These are phyloP conservation scores for Neopestalotiopsis sp. DNA, from an alignment of 2,329 filamentous ascomycete species.

Conservation along the genomic window DNA sequence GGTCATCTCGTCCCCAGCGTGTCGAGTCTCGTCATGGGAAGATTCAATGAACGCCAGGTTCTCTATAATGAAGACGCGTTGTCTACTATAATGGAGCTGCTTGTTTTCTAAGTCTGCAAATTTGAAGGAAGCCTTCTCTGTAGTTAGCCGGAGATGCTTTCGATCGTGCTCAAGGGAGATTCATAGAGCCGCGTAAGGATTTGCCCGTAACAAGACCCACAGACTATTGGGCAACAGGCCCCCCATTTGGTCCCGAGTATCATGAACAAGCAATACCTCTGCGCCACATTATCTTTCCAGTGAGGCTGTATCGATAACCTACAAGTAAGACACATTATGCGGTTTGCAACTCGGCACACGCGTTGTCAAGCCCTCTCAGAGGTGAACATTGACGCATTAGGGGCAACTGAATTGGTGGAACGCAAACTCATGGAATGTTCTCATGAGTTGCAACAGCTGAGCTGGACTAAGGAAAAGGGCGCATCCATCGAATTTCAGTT, in stretches of 20 bases:
- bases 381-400: not conserved
- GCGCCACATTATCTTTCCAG: not conserved
- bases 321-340: not conserved
- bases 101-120: not conserved
- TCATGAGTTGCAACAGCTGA: too few relatives aligned
- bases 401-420: not conserved
- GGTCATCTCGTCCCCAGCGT: not conserved
- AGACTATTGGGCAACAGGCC: not conserved
- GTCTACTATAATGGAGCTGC: slow-evolving; percentile 2
- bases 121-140: slow-evolving; percentile 6
- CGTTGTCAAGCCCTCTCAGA: not conserved
- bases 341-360: not conserved
- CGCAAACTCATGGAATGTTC: not conserved
- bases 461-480: not conserved
- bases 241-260: slow-evolving; percentile 13
- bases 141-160: slow-evolving; percentile 2
- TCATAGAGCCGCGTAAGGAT: not conserved
- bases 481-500: too few relatives aligned
- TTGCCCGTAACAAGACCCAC: not conserved
- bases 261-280: not conserved
- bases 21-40: not conserved
- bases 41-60: not conserved
- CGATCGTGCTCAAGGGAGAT: not conserved
- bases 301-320: not conserved
- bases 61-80: slow-evolving; percentile 11